Evolutionary conservation across 495 filamentous ascomycete genomes (phyloP), one percentile per base, ranked within the genome.

Genomic region (Aspergillus leporis): DNA sequence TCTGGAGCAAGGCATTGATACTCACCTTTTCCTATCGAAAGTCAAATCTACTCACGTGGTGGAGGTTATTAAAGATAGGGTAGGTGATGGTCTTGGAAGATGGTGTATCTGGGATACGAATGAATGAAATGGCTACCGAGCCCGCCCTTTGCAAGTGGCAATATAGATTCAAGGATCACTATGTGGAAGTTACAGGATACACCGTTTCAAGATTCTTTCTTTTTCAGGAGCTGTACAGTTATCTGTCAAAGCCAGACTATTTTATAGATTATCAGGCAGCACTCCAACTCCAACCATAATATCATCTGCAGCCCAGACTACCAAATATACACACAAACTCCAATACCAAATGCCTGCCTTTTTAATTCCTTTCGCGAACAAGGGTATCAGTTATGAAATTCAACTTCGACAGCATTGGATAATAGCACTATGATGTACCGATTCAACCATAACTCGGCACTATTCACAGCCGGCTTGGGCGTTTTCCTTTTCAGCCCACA

Each of bases 51-150:
- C 51, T 8, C 51, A 47, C 21, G 68, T 78, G 12, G 67, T 76
- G 0, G 77, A 80, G 55, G 71, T 78, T 4, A 67, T 80, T 40
- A 80, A 80, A 53, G 76, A 78, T 61, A 69, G 77, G 5, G 56
- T 63, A 5, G 76, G 75, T 0, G 51, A 63, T 56, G 67, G 71
- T 16, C 28, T 70, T 14, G 76, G 77, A 16, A 76, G 70, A 64
- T 78, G 74, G 75, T 72, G 73, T 41, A 53, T 69, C 54, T 76
- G 74, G 74, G 48, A 21, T 25, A 51, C 25, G 25, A 28, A 28
- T 28, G 25, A 18, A 45, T 32, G 51, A 38, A 36, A 14, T 55
- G n/a, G n/a, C n/a, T n/a, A n/a, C n/a, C n/a, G n/a, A n/a, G n/a
- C n/a, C n/a, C n/a, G n/a, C n/a, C n/a, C n/a, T n/a, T n/a, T n/a